Evolutionary conservation across 2,329 filamentous ascomycete species (phyloP), one percentile per base, ranked within the genome.

Genomic region (Fusarium aywerte): DNA sequence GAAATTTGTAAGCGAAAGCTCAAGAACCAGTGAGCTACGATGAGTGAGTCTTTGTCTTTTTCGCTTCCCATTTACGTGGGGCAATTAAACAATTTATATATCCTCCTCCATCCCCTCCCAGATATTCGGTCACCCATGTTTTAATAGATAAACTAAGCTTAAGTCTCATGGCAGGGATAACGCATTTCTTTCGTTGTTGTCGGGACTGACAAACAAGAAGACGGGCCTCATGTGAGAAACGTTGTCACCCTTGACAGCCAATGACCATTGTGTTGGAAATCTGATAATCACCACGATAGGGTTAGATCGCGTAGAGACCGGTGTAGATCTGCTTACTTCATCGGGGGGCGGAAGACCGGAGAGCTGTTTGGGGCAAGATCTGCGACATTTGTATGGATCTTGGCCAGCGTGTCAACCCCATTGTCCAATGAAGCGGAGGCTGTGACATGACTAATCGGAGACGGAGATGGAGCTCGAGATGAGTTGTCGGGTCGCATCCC

Each of bases 21-120:
- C 40, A 56, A n/a, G 27, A 62, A 62, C 59, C 58, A 61, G 58
- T 61, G 58, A 61, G 56, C 58, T 61, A n/a, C 21, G 32, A 53
- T 57, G 50, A 38, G 60, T 58, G 60, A 65, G 57, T 55, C 45
- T 38, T 21, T 48, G 16, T 21, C 18, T 25, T 11, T 27, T 49
- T 38, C 15, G 10, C 23, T 6, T 9, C 23, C 9, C 25, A 47
- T 49, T n/a, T 49, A 25, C 62, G 57, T 67, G 62, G 57, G 50
- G 38, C 29, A 39, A 18, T 33, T 57, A 33, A 43, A 58, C 33
- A 32, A 43, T 66, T 59, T 58, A 64, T 44, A 67, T 52, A 31
- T 51, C 35, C 32, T 38, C n/a, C 12, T 31, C 12, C 21, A 29
- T 38, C 23, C 23, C 25, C 20, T 50, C 16, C 44, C n/a, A 47